These are phyloP conservation scores for Fistulifera pelliculosa DNA, from an alignment of 108 stramenopile genomes.

Conservation along the genomic window DNA sequence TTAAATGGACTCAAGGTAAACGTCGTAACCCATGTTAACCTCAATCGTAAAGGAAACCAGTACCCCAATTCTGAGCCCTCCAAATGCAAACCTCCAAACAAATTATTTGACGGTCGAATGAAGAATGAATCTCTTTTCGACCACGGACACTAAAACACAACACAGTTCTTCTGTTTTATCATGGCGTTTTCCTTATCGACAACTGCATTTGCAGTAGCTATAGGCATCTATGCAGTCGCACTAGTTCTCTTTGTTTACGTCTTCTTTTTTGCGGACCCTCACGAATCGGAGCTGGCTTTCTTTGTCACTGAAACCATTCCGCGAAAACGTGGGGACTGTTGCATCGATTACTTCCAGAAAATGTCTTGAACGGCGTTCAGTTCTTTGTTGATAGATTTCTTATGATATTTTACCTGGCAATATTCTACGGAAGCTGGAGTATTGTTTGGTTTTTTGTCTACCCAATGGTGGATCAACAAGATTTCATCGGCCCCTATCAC, in stretches of 20 bases:
- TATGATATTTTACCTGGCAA: slow-evolving; percentile 34
- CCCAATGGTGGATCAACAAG: slow-evolving; percentile 41
- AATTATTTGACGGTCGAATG: too few relatives aligned
- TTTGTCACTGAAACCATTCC: slow-evolving; percentile 25
- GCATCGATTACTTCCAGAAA: slow-evolving; percentile 11
- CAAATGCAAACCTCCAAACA: too few relatives aligned
- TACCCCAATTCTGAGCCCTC: too few relatives aligned
- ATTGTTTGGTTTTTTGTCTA: slow-evolving; percentile 65
- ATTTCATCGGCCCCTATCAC: slow-evolving; percentile 40
- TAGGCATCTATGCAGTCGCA: too few relatives aligned
- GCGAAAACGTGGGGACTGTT: slow-evolving; percentile 8
- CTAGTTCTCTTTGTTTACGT: slow-evolving; percentile 23
- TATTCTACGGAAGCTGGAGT: slow-evolving; percentile 69
- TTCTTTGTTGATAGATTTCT: slow-evolving; percentile 17
- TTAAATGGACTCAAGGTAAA: too few relatives aligned
- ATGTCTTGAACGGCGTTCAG: slow-evolving; percentile 17
- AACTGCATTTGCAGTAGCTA: too few relatives aligned
- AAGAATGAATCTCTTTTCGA: too few relatives aligned
- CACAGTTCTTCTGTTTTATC: too few relatives aligned
- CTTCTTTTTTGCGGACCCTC: slow-evolving; percentile 33
- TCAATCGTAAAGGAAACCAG: too few relatives aligned
- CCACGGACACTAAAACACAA: too few relatives aligned
- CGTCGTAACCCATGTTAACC: too few relatives aligned
- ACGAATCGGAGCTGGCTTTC: slow-evolving; percentile 20
- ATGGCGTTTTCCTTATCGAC: too few relatives aligned